Conservation (phyloP, 345 rosid species). For the Linum tenue region DNA sequence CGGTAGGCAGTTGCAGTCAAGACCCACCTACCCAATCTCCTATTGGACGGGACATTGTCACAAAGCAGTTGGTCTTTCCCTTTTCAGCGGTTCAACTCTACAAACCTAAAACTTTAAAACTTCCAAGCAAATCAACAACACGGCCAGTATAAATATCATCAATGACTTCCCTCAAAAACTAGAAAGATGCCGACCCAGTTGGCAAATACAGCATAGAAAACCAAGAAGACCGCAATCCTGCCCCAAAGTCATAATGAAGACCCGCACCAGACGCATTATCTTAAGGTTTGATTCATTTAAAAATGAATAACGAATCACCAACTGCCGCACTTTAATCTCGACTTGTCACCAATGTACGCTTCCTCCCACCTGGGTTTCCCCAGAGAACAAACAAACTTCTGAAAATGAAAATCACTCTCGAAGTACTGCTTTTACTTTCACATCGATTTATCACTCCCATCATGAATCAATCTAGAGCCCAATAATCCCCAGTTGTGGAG, state of each 20-base stretch:
- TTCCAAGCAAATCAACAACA: not conserved
- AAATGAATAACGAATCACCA: too few relatives aligned
- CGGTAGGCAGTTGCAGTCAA: not conserved
- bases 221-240: too few relatives aligned
- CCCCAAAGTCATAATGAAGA: too few relatives aligned
- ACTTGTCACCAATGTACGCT: not conserved
- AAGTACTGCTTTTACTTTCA: not conserved
- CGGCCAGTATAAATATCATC: not conserved
- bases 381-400: not conserved
- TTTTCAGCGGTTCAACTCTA: constrained; percentile 8
- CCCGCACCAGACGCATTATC: too few relatives aligned
- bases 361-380: not conserved
- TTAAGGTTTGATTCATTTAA: too few relatives aligned
- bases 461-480: too few relatives aligned
- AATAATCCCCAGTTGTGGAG: too few relatives aligned
- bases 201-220: not conserved
- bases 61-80: not conserved
- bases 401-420: not conserved
- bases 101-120: not conserved
- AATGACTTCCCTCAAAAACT: not conserved
- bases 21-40: not conserved
- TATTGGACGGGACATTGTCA: not conserved
- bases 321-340: too few relatives aligned
- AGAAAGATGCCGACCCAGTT: not conserved
- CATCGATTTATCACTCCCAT: too few relatives aligned